phyloP scores from a whole-genome alignment of 2,329 filamentous ascomycete species.

The Cladophialophora immunda region DNA sequence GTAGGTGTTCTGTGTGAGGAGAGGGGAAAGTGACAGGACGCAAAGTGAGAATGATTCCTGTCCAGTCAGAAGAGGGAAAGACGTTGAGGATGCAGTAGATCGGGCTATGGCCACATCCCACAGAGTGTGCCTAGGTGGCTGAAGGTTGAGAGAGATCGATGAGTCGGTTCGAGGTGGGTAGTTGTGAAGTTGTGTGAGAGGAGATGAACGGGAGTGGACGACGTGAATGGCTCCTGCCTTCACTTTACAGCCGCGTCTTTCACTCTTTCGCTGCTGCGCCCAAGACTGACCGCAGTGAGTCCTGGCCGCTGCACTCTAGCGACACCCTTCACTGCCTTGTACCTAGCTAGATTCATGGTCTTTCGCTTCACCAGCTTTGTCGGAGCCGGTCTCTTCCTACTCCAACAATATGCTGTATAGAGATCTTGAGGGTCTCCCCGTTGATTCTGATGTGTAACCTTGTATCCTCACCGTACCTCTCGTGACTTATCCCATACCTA shows the following conservation, averaged over 20 bases:
- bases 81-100: neutral
- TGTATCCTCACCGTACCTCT: no score
- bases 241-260: neutral
- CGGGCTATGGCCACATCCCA: neutral
- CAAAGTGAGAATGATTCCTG: neutral
- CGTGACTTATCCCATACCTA: no score
- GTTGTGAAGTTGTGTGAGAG: neutral
- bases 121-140: neutral
- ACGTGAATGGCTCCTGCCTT: neutral
- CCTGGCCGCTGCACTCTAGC: neutral
- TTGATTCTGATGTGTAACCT: no score
- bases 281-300: neutral
- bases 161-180: neutral
- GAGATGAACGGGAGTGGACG: neutral
- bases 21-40: neutral
- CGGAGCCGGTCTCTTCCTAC: no score
- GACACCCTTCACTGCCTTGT: neutral
- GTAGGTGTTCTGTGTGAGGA: neutral
- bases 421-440: no score
- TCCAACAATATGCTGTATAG: no score
- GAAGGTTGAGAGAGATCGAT: no score
- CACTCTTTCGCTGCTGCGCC: neutral
- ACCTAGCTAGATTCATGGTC: no score
- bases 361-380: no score
- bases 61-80: neutral